A percentile compares a stretch with the other conserved stretches of the same genome.
Evolutionary conservation across 2,329 filamentous ascomycete species (phyloP).

Genomic region (Pleomassaria siparia): DNA sequence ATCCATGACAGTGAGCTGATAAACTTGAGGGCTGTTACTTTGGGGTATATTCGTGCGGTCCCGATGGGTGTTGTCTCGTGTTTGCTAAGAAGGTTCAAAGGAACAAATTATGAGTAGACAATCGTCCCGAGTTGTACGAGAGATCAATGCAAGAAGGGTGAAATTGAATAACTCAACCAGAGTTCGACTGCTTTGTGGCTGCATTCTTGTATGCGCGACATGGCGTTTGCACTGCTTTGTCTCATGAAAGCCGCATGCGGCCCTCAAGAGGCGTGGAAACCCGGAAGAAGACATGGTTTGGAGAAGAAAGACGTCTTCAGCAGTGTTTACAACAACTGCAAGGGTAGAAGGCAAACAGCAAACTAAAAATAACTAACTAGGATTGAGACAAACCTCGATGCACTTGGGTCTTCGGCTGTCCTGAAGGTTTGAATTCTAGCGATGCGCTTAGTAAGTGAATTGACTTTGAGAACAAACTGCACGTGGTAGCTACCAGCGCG

Average conservation of each 20-base stretch:
- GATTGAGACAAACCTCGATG: not conserved
- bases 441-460: no score
- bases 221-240: constrained; percentile 12
- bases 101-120: not conserved
- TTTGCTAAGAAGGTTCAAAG: not conserved
- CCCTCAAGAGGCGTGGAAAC: not conserved
- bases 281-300: constrained; percentile 4
- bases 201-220: constrained; percentile 9
- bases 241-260: constrained; percentile 10
- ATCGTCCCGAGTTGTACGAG: constrained; percentile 2
- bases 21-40: not conserved
- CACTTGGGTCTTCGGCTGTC: no score
- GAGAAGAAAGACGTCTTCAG: not conserved
- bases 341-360: not conserved
- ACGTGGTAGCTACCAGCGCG: no score
- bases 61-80: not conserved
- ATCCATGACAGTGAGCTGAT: not conserved
- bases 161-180: not conserved
- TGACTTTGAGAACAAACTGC: no score
- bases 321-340: not conserved
- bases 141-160: constrained; percentile 6
- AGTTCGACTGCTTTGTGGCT: constrained; percentile 1
- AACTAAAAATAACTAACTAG: not conserved
- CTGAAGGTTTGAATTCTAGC: not conserved
- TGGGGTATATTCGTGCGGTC: not conserved